Evolutionary conservation across 2,329 filamentous ascomycete species (phyloP).

Genomic region (Pseudogymnoascus sp.): DNA sequence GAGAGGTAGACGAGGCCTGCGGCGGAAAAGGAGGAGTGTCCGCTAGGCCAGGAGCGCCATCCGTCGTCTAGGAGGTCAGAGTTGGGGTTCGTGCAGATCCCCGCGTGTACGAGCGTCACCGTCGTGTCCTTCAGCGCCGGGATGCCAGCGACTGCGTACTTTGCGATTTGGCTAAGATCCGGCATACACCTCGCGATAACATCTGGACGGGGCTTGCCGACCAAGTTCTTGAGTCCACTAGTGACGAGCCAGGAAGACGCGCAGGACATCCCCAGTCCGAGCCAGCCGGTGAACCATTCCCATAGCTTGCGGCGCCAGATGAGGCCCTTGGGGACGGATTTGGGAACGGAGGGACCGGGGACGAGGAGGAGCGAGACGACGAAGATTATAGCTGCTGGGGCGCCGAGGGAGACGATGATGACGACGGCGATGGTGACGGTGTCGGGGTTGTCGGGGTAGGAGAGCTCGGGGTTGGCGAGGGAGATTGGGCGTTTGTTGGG

Average conservation of each 20-base stretch:
- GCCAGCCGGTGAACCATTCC: constrained; percentile 82
- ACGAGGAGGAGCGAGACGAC: constrained; percentile 64
- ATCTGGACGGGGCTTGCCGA: constrained; percentile 60
- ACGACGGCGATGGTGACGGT: constrained; percentile 65
- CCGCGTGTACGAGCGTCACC: constrained; percentile 65
- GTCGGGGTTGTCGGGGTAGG: constrained; percentile 66
- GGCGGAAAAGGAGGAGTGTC: constrained; percentile 69
- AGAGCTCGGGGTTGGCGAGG: constrained; percentile 68
- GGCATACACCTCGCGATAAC: constrained; percentile 67
- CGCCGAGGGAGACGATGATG: constrained; percentile 54
- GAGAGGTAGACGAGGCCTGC: constrained; percentile 79
- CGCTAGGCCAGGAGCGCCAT: constrained; percentile 78
- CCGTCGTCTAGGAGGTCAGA: constrained; percentile 60
- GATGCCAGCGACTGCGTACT: constrained; percentile 59
- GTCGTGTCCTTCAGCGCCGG: constrained; percentile 43
- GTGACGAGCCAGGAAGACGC: constrained; percentile 73
- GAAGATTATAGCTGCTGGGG: constrained; percentile 63
- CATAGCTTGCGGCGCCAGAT: constrained; percentile 80
- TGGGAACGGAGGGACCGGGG: constrained; percentile 62
- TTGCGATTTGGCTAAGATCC: constrained; percentile 56
- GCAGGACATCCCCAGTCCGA: constrained; percentile 70
- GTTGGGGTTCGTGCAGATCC: constrained; percentile 61
- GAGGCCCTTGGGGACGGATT: constrained; percentile 54
- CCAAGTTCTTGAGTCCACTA: constrained; percentile 72
- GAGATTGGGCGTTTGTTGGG: constrained; percentile 68